phyloP scores from a whole-genome alignment of 805 yeast species.

The Hanseniaspora meyeri region DNA sequence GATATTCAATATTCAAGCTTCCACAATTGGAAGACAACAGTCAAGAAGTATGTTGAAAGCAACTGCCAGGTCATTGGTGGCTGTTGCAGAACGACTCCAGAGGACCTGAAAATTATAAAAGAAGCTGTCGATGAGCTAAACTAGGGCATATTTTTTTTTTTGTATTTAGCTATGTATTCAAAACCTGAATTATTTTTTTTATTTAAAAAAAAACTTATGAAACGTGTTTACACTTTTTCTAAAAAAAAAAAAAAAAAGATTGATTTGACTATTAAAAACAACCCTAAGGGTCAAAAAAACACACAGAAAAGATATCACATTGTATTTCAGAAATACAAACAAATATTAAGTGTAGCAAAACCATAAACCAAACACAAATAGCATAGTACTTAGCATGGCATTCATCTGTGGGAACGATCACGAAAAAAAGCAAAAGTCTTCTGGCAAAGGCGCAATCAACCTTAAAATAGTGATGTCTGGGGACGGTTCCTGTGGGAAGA shows the following conservation, averaged over 20 bases:
- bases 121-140: background rate
- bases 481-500: conserved; percentile 98
- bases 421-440: background rate
- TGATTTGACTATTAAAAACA: background rate
- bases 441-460: conserved; percentile 38
- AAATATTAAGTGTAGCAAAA: too few species aligned
- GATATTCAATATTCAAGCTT: background rate
- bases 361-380: too few species aligned
- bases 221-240: background rate
- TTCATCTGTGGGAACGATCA: conserved; percentile 21
- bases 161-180: background rate
- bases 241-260: too few species aligned
- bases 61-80: conserved; percentile 54
- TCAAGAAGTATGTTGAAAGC: conserved; percentile 14
- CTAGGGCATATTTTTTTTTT: background rate
- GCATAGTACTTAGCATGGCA: background rate
- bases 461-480: conserved; percentile 90
- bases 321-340: too few species aligned
- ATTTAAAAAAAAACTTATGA: background rate
- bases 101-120: conserved; percentile 23
- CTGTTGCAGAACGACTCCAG: conserved; percentile 60
- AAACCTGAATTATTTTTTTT: too few species aligned
- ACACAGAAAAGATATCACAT: too few species aligned
- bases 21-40: conserved; percentile 28
- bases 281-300: background rate